A percentile compares a stretch with the other conserved stretches of the same genome.
These are phyloP conservation scores for Phialocephala sp. DNA, from an alignment of 2,329 filamentous ascomycete species.

Conservation along the genomic window DNA sequence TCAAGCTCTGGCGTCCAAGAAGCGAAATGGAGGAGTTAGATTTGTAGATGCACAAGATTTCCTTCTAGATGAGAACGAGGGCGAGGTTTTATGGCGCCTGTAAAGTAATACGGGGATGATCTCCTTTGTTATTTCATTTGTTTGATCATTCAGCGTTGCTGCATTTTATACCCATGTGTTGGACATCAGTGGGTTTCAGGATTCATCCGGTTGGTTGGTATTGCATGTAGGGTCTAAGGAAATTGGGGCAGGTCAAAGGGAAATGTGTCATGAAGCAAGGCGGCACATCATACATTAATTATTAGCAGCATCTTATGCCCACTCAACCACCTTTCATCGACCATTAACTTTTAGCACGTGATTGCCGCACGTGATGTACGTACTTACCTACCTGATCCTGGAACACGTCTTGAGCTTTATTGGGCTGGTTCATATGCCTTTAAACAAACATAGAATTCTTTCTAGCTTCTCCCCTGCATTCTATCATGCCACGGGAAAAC, in stretches of 20 bases:
- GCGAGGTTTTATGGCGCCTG: conserved; percentile 29
- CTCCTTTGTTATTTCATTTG: conserved; percentile 19
- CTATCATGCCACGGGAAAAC: not conserved
- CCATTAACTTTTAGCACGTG: not conserved
- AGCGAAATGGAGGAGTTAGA: conserved; percentile 27
- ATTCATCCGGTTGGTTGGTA: not conserved
- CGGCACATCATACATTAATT: not conserved
- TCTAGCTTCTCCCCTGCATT: not conserved
- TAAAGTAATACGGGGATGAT: conserved; percentile 16
- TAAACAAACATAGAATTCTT: not conserved
- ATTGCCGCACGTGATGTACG: no score
- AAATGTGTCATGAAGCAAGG: not conserved
- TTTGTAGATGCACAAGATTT: conserved; percentile 31
- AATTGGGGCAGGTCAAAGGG: not conserved
- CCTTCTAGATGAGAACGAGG: conserved; percentile 28
- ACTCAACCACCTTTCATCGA: not conserved
- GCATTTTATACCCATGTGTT: conserved; percentile 24
- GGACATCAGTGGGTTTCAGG: conserved; percentile 5
- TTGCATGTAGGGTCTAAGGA: not conserved
- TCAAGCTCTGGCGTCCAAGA: conserved; percentile 21
- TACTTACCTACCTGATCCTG: not conserved
- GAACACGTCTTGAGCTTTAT: not conserved
- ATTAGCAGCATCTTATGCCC: conserved; percentile 3
- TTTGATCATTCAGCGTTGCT: conserved; percentile 9
- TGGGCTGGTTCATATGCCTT: not conserved